phyloP scores from a whole-genome alignment of 192 early-diverging fungal species.

The Rhizophagus clarus region DNA sequence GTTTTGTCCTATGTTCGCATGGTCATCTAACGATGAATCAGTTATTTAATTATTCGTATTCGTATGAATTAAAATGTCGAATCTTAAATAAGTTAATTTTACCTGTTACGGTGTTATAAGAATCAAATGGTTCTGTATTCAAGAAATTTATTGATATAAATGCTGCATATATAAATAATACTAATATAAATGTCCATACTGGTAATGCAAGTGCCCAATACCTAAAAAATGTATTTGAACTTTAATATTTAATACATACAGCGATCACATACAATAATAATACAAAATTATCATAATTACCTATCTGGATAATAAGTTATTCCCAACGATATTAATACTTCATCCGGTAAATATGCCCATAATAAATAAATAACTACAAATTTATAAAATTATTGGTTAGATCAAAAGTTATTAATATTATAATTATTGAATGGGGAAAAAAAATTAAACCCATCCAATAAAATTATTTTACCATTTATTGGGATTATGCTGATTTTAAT shows the following conservation, averaged over 20 bases:
- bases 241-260: not conserved
- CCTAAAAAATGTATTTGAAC: slow-evolving; percentile 34
- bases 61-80: not conserved
- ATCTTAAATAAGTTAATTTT: slow-evolving; percentile 36
- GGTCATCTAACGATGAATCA: slow-evolving; percentile 46
- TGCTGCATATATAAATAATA: slow-evolving; percentile 73
- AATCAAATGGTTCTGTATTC: slow-evolving; percentile 75
- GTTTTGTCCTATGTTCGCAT: slow-evolving; percentile 49
- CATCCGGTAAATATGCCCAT: slow-evolving; percentile 85
- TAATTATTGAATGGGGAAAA: no score
- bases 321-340: slow-evolving; percentile 65
- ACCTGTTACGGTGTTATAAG: slow-evolving; percentile 76
- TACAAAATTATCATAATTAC: slow-evolving; percentile 35
- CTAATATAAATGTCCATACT: slow-evolving; percentile 71
- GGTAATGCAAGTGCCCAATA: slow-evolving; percentile 86
- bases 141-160: slow-evolving; percentile 79
- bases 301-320: slow-evolving; percentile 86
- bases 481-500: no score
- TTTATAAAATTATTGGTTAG: not conserved
- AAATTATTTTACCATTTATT: no score
- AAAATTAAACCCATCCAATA: no score
- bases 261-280: no score
- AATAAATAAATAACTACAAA: slow-evolving; percentile 64
- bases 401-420: not conserved
- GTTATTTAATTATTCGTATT: not conserved